These are phyloP conservation scores for Babesia bovis DNA, from an alignment of 169 alveolate species.

Conservation along the genomic window DNA sequence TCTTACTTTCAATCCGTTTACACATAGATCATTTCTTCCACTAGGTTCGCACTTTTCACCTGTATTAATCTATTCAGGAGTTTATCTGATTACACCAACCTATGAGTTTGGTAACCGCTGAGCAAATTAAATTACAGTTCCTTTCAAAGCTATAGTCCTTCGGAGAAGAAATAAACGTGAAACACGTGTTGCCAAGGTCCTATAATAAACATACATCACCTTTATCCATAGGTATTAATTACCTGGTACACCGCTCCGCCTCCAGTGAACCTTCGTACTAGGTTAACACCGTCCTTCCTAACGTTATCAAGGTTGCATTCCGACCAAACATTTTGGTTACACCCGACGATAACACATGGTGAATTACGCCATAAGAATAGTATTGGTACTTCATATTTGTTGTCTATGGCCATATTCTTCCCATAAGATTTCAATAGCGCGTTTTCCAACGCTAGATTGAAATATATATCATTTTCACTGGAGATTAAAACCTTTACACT, in stretches of 20 bases:
- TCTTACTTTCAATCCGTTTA: slow-evolving; percentile 76
- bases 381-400: slow-evolving; percentile 72
- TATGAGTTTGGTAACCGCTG: slow-evolving; percentile 73
- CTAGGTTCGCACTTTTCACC: slow-evolving; percentile 76
- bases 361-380: slow-evolving; percentile 91
- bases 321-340: slow-evolving; percentile 92
- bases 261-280: slow-evolving; percentile 92
- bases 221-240: background rate
- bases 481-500: slow-evolving; percentile 59
- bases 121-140: slow-evolving; percentile 78
- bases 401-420: slow-evolving; percentile 38
- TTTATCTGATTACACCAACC: background rate
- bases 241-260: slow-evolving; percentile 96
- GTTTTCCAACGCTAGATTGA: slow-evolving; percentile 75
- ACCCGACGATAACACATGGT: slow-evolving; percentile 89
- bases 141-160: slow-evolving; percentile 71
- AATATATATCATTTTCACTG: slow-evolving; percentile 67
- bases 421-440: slow-evolving; percentile 61
- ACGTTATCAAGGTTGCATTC: slow-evolving; percentile 88
- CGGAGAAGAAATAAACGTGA: slow-evolving; percentile 81
- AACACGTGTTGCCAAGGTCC: slow-evolving; percentile 87
- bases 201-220: background rate
- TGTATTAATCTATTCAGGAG: background rate
- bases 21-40: slow-evolving; percentile 90
- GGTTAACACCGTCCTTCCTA: slow-evolving; percentile 80